Evolutionary conservation across 2,329 filamentous ascomycete genomes (phyloP).

Genomic region (Cytospora chrysosperma): DNA sequence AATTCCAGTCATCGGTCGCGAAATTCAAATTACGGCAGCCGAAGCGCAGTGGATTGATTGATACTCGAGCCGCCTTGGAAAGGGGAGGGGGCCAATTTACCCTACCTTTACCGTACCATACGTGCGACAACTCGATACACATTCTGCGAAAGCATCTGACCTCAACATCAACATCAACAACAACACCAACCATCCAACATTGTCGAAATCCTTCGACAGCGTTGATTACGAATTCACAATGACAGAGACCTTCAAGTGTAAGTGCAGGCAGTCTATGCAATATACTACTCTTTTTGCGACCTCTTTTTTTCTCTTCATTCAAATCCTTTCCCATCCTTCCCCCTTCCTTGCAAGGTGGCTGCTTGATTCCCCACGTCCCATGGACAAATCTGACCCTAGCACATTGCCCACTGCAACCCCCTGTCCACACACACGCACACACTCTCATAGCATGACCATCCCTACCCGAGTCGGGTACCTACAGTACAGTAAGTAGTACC

Average conservation of each 20-base stretch:
- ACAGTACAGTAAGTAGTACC: no score
- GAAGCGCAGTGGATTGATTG: not conserved
- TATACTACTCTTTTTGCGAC: not conserved
- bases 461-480: not conserved
- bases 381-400: not conserved
- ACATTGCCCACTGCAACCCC: not conserved
- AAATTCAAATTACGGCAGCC: slow-evolving; percentile 17
- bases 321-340: not conserved
- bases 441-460: not conserved
- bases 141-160: not conserved
- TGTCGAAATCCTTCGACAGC: not conserved
- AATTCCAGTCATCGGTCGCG: slow-evolving; percentile 6
- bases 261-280: not conserved
- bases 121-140: not conserved
- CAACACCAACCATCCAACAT: not conserved
- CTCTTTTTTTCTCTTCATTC: no score
- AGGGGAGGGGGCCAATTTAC: slow-evolving; percentile 5
- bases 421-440: not conserved
- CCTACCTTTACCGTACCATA: not conserved
- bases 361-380: not conserved
- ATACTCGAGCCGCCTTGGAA: not conserved
- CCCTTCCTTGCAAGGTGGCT: not conserved
- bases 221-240: not conserved
- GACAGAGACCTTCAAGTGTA: slow-evolving; percentile 2
- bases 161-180: not conserved